These are phyloP conservation scores for Fusarium sp. DNA, from an alignment of 2,329 filamentous ascomycete species.

Conservation along the genomic window DNA sequence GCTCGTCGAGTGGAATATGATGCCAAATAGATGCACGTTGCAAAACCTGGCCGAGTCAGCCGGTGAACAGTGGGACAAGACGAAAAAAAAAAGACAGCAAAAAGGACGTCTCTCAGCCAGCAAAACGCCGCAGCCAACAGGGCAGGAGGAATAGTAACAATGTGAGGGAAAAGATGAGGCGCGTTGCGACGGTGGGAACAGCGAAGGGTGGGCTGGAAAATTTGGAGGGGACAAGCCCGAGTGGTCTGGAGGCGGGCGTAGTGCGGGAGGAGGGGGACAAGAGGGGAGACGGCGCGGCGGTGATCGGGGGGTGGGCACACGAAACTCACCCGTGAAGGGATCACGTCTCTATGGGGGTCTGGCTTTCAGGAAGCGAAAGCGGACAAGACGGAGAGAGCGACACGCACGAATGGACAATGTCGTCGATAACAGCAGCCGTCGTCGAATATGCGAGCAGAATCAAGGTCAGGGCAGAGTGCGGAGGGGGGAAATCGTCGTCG, in stretches of 20 bases:
- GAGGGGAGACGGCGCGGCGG: constrained; percentile 38
- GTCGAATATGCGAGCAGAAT: constrained; percentile 37
- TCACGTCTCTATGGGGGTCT: constrained; percentile 53
- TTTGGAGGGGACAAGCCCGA: constrained; percentile 40
- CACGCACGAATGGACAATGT: constrained; percentile 26
- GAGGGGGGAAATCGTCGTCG: constrained; percentile 50
- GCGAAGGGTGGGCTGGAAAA: constrained; percentile 35
- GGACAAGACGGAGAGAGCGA: constrained; percentile 31
- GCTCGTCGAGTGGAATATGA: constrained; percentile 47
- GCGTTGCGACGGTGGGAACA: constrained; percentile 34
- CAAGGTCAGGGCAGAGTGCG: constrained; percentile 39
- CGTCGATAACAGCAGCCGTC: constrained; percentile 20
- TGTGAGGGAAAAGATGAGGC: constrained; percentile 34
- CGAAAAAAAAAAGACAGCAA: constrained; percentile 22
- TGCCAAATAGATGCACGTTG: constrained; percentile 55
- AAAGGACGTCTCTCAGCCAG: constrained; percentile 33
- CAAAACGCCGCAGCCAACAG: constrained; percentile 34
- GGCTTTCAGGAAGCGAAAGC: constrained; percentile 41
- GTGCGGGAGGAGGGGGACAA: constrained; percentile 34
- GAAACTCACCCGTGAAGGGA: constrained; percentile 59
- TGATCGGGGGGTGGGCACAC: constrained; percentile 39
- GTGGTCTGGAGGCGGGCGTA: constrained; percentile 28
- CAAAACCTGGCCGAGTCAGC: constrained; percentile 48
- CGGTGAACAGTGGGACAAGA: constrained; percentile 29
- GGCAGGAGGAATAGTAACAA: constrained; percentile 22